Evolutionary conservation across 2,329 filamentous ascomycete genomes (phyloP), one percentile per base, ranked within the genome.

Genomic region (Onygenales sp.): DNA sequence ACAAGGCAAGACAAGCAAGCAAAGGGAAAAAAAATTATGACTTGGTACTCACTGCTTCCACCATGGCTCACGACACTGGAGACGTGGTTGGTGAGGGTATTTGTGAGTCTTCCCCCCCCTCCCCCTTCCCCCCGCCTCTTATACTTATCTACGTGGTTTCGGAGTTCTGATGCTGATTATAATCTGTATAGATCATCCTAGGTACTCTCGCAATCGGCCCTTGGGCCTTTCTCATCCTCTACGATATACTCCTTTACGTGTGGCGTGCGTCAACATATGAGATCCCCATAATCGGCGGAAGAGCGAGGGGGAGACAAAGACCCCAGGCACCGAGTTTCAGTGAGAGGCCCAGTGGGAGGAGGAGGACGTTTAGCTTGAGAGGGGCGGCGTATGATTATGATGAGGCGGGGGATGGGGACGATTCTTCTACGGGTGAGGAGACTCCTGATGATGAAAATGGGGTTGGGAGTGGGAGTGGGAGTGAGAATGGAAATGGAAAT

Each of bases 21-120:
- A 48, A 10, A 39, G 3, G 13, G 6, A 8, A 37, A 21, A 10
- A 34, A 21, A 27, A 27, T 3, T 33, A 86, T 86, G 84, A 77
- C 78, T 44, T 78, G 80, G 74, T 81, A 83, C 58, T 86, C 83
- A 2, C 77, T 87, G 54, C 76, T 87, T 36, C 84, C 84, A 1
- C 71, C 76, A 14, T 72, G 77, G 53, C 72, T 85, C 52, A 76
- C 72, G 42, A 71, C 73, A 40, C 65, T 85, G 51, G 84, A 87
- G 65, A 77, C 74, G 50, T 86, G 82, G 82, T 71, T 81, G 54
- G 77, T 78, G 45, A 75, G 81, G 8, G 63, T 81, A 44, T 86
- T 85, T 65, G 83, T 86, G 74, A 63, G 80, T 66, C 33, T 14
- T 42, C 13, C 52, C 32, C n/a, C 39, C 17, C 40, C 43, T 49